Percentiles rank a stretch among this genome's conserved stretches.
Conservation (phyloP, 139 green algal species). For the Mesotaenium endlicherianum region DNA sequence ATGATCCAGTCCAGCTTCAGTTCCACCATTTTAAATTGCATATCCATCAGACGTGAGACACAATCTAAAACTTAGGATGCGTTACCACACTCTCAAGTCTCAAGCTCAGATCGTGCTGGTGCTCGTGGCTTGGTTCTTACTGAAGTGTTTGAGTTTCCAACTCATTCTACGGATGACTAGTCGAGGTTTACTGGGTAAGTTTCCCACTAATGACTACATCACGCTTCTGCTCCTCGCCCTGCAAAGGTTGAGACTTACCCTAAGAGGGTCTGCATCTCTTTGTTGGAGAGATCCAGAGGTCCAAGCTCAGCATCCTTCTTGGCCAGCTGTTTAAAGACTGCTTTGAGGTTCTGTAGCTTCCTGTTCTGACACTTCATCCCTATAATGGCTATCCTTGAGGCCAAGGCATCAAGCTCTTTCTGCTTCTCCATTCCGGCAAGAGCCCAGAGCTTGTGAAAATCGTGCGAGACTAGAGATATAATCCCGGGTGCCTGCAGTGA, state of each 20-base stretch:
- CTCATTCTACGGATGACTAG: no score
- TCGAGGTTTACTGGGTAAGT: no score
- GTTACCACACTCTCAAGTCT: not conserved
- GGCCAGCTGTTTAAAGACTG: not conserved
- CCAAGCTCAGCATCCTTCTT: not conserved
- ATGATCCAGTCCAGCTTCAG: not conserved
- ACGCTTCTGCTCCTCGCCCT: not conserved
- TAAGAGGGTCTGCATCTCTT: not conserved
- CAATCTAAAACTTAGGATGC: not conserved
- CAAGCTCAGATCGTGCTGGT: not conserved
- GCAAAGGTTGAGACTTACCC: not conserved
- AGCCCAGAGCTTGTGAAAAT: not conserved
- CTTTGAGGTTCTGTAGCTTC: not conserved
- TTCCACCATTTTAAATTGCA: not conserved
- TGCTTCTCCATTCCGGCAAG: not conserved
- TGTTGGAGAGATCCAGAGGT: not conserved
- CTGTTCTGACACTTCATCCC: not conserved
- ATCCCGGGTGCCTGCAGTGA: not conserved
- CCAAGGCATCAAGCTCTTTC: not conserved
- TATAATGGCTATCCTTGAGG: not conserved
- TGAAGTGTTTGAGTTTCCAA: no score
- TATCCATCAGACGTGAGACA: not conserved
- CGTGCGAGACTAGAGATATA: not conserved
- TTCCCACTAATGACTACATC: no score
- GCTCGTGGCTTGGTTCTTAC: not conserved